Evolutionary conservation across 2,329 filamentous ascomycete species (phyloP).

Genomic region (Chaetothyriales sp.): DNA sequence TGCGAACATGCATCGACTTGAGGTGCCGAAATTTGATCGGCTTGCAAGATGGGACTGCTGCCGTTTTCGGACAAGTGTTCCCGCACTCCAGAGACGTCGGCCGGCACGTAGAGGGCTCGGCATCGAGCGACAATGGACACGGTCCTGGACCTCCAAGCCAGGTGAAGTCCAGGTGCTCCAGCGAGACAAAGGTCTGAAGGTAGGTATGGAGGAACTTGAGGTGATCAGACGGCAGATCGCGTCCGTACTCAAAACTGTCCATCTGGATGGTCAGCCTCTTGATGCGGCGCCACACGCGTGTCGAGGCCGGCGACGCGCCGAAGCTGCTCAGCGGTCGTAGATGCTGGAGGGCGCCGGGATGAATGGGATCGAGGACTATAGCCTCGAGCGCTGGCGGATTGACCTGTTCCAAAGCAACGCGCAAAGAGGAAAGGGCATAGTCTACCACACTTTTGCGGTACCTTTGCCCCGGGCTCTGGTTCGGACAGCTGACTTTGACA

Average conservation of each 20-base stretch:
- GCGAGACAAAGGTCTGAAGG: constrained; percentile 51
- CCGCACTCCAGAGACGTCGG: constrained; percentile 26
- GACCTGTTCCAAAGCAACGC: constrained; percentile 66
- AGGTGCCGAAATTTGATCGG: constrained; percentile 55
- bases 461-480: constrained; percentile 52
- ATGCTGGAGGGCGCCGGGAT: constrained; percentile 63
- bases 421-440: constrained; percentile 75
- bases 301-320: constrained; percentile 58
- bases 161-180: constrained; percentile 61
- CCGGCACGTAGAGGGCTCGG: constrained; percentile 53
- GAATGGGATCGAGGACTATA: constrained; percentile 59
- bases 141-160: constrained; percentile 64
- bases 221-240: constrained; percentile 52
- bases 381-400: constrained; percentile 52
- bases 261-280: constrained; percentile 58
- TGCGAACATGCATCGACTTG: constrained; percentile 56
- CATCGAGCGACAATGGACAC: constrained; percentile 56
- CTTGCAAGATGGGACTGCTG: constrained; percentile 32
- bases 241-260: constrained; percentile 53
- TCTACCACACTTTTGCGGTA: constrained; percentile 69
- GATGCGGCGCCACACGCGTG: constrained; percentile 65
- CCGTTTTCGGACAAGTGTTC: constrained; percentile 20
- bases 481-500: constrained; percentile 63
- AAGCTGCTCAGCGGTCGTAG: constrained; percentile 62
- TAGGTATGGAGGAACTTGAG: constrained; percentile 72